phyloP scores from a whole-genome alignment of 768 basidiomycete species.

The Lactifluus pinguis region DNA sequence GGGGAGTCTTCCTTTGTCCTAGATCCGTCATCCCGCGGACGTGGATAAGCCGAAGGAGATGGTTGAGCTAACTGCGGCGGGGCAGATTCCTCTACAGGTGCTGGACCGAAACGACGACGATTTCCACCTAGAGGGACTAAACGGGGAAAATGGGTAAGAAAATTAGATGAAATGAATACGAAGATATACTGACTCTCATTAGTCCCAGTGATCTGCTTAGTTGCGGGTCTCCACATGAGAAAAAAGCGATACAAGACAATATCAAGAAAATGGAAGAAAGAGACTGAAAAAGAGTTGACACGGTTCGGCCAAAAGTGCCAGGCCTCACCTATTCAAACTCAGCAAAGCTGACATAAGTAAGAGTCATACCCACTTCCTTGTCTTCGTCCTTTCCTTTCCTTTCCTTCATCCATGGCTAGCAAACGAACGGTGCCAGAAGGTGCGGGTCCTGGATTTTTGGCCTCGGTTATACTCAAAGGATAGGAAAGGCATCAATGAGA shows the following conservation, averaged over 20 bases:
- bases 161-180: neutral
- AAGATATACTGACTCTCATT: slow-evolving; percentile 68
- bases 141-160: neutral
- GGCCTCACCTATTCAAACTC: slow-evolving; percentile 16
- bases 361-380: no score
- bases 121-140: slow-evolving; percentile 64
- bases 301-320: slow-evolving; percentile 1
- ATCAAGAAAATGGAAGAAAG: slow-evolving; percentile 16
- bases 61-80: slow-evolving; percentile 84
- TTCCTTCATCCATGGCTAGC: slow-evolving; percentile 5
- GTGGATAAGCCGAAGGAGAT: slow-evolving; percentile 78
- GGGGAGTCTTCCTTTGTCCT: slow-evolving; percentile 56
- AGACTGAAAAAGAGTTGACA: slow-evolving; percentile 14
- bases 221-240: slow-evolving; percentile 82
- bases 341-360: slow-evolving; percentile 4
- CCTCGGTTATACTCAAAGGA: neutral
- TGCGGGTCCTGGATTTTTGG: slow-evolving; percentile 6
- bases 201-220: slow-evolving; percentile 83
- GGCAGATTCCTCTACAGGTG: slow-evolving; percentile 69
- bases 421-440: slow-evolving; percentile 23
- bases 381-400: no score
- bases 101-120: slow-evolving; percentile 87
- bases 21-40: slow-evolving; percentile 42
- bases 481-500: slow-evolving; percentile 19
- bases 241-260: slow-evolving; percentile 12